phyloP scores from a whole-genome alignment of 2,329 filamentous ascomycete genomes.

The Beauveria varroae region DNA sequence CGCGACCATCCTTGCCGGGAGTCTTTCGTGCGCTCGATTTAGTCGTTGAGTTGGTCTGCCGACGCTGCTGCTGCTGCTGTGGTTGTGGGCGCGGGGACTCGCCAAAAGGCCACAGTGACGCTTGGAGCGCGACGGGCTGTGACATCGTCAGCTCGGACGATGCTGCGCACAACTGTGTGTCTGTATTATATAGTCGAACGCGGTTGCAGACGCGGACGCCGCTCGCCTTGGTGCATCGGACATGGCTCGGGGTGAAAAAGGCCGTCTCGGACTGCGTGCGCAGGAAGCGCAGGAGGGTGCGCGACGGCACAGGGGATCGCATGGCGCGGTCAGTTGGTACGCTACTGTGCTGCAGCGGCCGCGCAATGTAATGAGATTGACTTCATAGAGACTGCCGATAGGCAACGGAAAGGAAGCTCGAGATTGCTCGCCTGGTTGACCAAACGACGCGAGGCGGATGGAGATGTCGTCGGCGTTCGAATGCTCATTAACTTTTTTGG shows the following conservation, averaged over 20 bases:
- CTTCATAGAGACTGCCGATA: background rate
- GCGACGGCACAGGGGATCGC: conserved; percentile 42
- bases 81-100: conserved; percentile 14
- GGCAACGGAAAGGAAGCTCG: background rate
- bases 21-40: background rate
- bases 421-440: background rate
- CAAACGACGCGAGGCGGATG: background rate
- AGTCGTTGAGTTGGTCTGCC: conserved; percentile 9
- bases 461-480: conserved; percentile 4
- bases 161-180: background rate
- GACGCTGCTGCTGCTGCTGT: conserved; percentile 20
- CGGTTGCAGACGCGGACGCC: background rate
- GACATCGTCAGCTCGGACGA: conserved; percentile 2
- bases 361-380: background rate
- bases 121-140: conserved; percentile 16
- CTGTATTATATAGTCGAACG: background rate
- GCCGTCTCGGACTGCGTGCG: conserved; percentile 59
- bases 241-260: conserved; percentile 19
- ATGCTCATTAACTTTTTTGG: background rate
- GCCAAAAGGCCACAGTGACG: conserved; percentile 22
- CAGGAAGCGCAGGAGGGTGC: conserved; percentile 62
- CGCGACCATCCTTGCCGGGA: background rate
- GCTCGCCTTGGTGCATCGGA: background rate
- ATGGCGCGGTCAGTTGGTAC: conserved; percentile 20
- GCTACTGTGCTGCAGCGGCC: background rate